These are phyloP conservation scores for Oryza brachyantha DNA, from an alignment of 176 grass and related monocot genomes.

Conservation along the genomic window DNA sequence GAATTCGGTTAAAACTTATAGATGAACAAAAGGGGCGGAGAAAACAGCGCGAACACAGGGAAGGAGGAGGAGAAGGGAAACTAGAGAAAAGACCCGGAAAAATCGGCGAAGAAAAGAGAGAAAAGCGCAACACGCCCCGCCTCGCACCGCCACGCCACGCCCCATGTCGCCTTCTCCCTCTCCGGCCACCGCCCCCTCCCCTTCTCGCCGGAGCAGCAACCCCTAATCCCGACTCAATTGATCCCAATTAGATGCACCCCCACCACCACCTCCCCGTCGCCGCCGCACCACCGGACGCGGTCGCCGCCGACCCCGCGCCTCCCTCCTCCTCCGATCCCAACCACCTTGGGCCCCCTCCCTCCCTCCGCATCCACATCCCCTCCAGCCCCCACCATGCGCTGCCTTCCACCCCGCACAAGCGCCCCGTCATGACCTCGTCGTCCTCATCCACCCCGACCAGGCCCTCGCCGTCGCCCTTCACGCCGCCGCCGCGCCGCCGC, in stretches of 20 bases:
- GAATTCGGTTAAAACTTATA: not conserved
- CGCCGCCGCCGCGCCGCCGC: conserved; percentile 39
- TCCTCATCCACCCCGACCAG: conserved; percentile 37
- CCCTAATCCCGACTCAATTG: not conserved
- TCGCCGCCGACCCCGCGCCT: conserved; percentile 17
- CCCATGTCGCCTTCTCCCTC: conserved; percentile 29
- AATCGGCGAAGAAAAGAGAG: conserved; percentile 36
- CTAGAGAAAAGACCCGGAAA: conserved; percentile 32
- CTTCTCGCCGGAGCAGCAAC: conserved; percentile 12
- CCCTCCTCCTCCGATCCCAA: conserved; percentile 30
- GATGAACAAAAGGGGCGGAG: not conserved
- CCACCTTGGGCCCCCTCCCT: conserved; percentile 34
- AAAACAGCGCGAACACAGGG: conserved; percentile 7
- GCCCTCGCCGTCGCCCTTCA: conserved; percentile 36
- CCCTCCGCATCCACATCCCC: conserved; percentile 78
- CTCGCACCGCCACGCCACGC: not conserved
- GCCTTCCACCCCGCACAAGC: conserved; percentile 67
- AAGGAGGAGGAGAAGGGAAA: not conserved
- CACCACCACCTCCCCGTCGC: conserved; percentile 29
- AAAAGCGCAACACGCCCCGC: conserved; percentile 34
- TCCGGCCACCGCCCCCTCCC: conserved; percentile 24
- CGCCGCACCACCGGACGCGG: conserved; percentile 31
- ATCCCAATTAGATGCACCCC: conserved; percentile 55
- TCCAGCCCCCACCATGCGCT: conserved; percentile 55
- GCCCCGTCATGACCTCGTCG: conserved; percentile 50